Evolutionary conservation across 441 rosid species (phyloP).

Genomic region (Gossypium davidsonii): DNA sequence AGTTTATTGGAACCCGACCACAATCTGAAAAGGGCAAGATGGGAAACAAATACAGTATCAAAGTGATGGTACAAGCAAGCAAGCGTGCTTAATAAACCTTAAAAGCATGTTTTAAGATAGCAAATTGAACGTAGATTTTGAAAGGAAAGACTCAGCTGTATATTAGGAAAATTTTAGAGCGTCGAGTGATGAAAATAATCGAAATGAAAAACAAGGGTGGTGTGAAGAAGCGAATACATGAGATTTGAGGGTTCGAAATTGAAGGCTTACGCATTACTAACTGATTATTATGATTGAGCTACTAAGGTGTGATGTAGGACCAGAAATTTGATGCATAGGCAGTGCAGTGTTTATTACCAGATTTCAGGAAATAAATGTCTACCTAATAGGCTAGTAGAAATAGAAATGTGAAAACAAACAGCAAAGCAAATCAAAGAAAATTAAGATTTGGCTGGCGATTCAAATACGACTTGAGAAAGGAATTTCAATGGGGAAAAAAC

Average conservation of each 20-base stretch:
- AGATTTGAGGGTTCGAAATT: too few relatives aligned
- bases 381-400: not conserved
- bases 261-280: too few relatives aligned
- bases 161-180: not conserved
- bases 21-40: slow-evolving; percentile 5
- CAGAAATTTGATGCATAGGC: not conserved
- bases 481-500: not conserved
- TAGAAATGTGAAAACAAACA: not conserved
- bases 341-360: not conserved
- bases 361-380: not conserved
- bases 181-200: not conserved
- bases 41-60: slow-evolving; percentile 10
- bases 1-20: not conserved
- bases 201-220: not conserved
- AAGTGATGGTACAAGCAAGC: not conserved
- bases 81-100: not conserved
- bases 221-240: too few relatives aligned
- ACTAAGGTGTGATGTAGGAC: too few relatives aligned
- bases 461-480: not conserved
- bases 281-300: too few relatives aligned
- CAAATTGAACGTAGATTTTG: not conserved
- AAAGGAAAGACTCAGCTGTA: not conserved
- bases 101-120: not conserved
- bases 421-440: not conserved
- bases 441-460: not conserved